phyloP scores from a whole-genome alignment of 2,329 filamentous ascomycete species.

The Colletotrichum incanum region DNA sequence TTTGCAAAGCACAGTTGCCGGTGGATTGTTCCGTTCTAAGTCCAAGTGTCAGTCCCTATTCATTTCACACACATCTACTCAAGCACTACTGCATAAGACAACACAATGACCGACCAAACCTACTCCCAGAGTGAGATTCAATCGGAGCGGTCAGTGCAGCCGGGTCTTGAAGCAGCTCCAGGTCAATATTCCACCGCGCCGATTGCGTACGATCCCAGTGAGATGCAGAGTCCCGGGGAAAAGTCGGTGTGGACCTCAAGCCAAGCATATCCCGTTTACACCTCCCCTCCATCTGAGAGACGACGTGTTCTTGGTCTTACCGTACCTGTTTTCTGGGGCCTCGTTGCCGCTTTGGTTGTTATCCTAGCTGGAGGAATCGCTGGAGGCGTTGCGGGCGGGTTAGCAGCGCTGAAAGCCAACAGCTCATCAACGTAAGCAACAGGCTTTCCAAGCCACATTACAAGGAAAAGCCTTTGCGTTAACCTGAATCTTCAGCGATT shows the following conservation, averaged over 20 bases:
- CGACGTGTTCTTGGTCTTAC: slow-evolving; percentile 43
- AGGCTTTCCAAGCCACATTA: background rate
- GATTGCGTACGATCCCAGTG: slow-evolving; percentile 10
- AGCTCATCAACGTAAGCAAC: background rate
- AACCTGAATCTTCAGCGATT: background rate
- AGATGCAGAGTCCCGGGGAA: background rate
- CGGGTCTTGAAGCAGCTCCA: slow-evolving; percentile 21
- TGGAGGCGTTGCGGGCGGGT: slow-evolving; percentile 44
- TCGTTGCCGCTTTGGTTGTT: slow-evolving; percentile 40
- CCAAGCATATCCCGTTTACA: background rate
- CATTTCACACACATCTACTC: background rate
- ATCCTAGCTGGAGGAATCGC: slow-evolving; percentile 43
- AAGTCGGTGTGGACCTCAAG: slow-evolving; percentile 3
- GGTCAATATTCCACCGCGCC: slow-evolving; percentile 12
- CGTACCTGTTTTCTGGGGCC: slow-evolving; percentile 43
- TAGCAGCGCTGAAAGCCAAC: slow-evolving; percentile 39
- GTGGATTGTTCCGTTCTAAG: background rate
- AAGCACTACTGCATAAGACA: background rate
- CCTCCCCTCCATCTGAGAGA: background rate
- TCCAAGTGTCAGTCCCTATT: background rate
- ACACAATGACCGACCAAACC: slow-evolving; percentile 11
- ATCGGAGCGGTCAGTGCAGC: slow-evolving; percentile 8
- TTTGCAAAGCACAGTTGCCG: too few species aligned
- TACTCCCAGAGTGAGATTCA: background rate
- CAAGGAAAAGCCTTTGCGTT: too few species aligned